These are phyloP conservation scores for Citrus reticulata DNA, from an alignment of 345 rosid genomes.

Conservation along the genomic window DNA sequence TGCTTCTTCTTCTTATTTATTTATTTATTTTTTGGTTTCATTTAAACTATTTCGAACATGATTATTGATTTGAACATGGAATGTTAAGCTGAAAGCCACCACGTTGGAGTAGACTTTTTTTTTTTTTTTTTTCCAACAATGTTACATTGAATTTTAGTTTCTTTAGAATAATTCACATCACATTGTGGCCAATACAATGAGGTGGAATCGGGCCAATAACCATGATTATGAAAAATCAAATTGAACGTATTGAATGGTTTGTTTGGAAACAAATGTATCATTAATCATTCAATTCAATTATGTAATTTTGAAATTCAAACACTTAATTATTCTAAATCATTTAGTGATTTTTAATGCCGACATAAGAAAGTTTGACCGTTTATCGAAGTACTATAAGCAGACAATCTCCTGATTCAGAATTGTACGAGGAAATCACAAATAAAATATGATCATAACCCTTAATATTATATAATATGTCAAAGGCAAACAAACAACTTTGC, in stretches of 20 bases:
- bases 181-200: neutral
- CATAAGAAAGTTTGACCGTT: neutral
- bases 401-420: neutral
- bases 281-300: neutral
- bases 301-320: neutral
- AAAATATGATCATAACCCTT: neutral
- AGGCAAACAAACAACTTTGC: neutral
- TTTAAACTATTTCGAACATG: neutral
- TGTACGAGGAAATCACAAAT: neutral
- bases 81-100: neutral
- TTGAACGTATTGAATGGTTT: neutral
- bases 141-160: neutral
- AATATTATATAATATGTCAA: neutral
- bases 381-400: neutral
- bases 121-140: neutral
- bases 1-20: no score
- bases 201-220: neutral
- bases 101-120: neutral
- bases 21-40: neutral
- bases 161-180: neutral
- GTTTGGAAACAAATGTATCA: neutral
- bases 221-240: neutral
- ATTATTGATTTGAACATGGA: neutral
- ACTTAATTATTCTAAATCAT: neutral
- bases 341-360: neutral